These are phyloP conservation scores for Gynostemma pentaphyllum DNA, from an alignment of 306 rosid genomes.

Conservation along the genomic window DNA sequence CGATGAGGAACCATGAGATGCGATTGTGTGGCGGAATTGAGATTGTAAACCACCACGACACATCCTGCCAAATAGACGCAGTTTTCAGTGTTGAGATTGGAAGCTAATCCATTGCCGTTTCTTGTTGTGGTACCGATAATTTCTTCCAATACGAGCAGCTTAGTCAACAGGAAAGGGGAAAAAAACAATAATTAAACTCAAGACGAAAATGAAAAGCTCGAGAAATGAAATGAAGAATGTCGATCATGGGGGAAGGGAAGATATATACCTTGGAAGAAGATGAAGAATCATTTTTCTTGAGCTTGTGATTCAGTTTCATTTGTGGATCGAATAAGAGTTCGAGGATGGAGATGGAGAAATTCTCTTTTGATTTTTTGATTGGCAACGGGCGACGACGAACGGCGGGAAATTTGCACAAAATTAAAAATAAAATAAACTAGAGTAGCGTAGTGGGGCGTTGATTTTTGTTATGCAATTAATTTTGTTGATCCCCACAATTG, in stretches of 20 bases:
- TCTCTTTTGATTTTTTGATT: background rate
- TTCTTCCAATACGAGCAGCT: conserved; percentile 56
- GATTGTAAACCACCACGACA: conserved; percentile 51
- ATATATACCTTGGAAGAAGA: conserved; percentile 35
- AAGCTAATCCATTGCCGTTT: conserved; percentile 51
- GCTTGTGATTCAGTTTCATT: conserved; percentile 40
- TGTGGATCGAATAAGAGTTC: conserved; percentile 14
- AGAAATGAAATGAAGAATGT: background rate
- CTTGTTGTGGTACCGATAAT: conserved; percentile 53
- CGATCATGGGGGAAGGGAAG: conserved; percentile 11
- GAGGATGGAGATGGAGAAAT: too few relatives aligned
- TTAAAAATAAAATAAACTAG: background rate
- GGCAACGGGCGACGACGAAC: background rate
- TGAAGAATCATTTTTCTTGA: conserved; percentile 27
- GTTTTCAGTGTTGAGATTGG: conserved; percentile 24
- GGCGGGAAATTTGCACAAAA: conserved; percentile 3
- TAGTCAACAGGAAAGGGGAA: background rate
- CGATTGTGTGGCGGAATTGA: conserved; percentile 39
- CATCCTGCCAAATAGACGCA: conserved; percentile 57
- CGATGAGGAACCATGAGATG: conserved; percentile 57
- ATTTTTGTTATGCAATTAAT: too few relatives aligned
- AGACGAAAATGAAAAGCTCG: background rate
- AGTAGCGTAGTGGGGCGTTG: too few relatives aligned
- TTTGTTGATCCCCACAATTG: too few relatives aligned
- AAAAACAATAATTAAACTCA: background rate